phyloP scores from a whole-genome alignment of 129 eudicot genomes.

The Escallonia herrerae region DNA sequence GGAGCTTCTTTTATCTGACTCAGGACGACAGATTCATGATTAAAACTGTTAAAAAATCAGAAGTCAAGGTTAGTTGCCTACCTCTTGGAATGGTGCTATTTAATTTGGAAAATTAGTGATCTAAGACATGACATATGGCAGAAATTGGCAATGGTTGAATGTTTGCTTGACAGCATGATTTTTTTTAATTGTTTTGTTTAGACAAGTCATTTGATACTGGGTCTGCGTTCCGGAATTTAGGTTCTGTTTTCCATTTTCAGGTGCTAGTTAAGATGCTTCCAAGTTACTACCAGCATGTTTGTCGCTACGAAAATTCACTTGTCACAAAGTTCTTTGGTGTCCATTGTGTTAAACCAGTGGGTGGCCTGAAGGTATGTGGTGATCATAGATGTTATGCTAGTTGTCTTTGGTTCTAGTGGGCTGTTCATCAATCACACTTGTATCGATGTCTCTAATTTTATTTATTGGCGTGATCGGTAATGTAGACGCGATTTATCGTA shows the following conservation, averaged over 20 bases:
- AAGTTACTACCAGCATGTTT: constrained; percentile 77
- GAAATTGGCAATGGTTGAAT: neutral
- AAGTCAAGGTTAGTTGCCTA: constrained; percentile 79
- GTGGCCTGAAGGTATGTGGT: constrained; percentile 71
- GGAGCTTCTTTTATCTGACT: constrained; percentile 88
- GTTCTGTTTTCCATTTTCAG: constrained; percentile 28
- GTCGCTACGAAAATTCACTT: constrained; percentile 80
- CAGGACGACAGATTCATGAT: constrained; percentile 98
- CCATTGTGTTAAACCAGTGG: constrained; percentile 94
- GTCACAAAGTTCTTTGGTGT: constrained; percentile 93
- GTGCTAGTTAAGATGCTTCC: constrained; percentile 91
- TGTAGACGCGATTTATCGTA: constrained; percentile 84
- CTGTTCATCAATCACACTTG: neutral
- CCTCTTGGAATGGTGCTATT: constrained; percentile 21
- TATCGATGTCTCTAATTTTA: constrained; percentile 12
- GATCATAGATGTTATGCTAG: neutral
- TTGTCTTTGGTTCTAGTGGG: neutral
- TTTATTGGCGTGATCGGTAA: neutral
- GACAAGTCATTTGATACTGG: neutral
- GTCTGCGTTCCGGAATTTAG: constrained; percentile 9
- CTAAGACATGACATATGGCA: neutral
- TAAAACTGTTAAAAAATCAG: constrained; percentile 96
- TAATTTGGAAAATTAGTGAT: neutral
- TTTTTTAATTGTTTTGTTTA: neutral
- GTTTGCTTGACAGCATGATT: neutral